Percentiles rank a stretch among this genome's conserved stretches.
phyloP scores from a whole-genome alignment of 2,329 filamentous ascomycete genomes.

The Hirsutella rhossiliensis region DNA sequence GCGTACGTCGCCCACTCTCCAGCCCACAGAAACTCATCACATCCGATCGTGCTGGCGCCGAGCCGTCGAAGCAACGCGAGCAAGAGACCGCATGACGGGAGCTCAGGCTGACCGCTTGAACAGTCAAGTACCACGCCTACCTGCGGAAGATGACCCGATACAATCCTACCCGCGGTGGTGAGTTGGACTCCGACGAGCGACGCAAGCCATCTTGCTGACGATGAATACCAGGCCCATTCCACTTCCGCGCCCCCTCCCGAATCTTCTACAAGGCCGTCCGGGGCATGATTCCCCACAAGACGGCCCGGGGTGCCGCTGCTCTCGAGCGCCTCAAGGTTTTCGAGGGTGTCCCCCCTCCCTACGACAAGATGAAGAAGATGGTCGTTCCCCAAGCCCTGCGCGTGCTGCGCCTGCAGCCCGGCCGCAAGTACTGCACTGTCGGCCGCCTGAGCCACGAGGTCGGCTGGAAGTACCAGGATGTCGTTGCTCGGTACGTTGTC shows the following conservation, averaged over 20 bases:
- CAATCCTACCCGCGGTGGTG: slow-evolving; percentile 98
- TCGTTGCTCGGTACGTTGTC: slow-evolving; percentile 83
- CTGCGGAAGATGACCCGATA: slow-evolving; percentile 99
- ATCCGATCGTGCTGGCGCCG: not conserved
- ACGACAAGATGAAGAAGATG: slow-evolving; percentile 99
- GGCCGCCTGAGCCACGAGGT: slow-evolving; percentile 97
- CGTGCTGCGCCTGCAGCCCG: slow-evolving; percentile 92
- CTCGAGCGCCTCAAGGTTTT: slow-evolving; percentile 99
- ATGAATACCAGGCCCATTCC: slow-evolving; percentile 70
- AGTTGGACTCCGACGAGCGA: slow-evolving; percentile 24
- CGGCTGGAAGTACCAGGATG: slow-evolving; percentile 99
- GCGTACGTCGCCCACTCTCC: slow-evolving; percentile 58
- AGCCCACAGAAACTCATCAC: not conserved
- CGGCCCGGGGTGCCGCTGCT: slow-evolving; percentile 88
- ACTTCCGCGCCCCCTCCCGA: slow-evolving; percentile 97
- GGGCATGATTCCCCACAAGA: slow-evolving; percentile 99
- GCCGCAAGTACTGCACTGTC: slow-evolving; percentile 99
- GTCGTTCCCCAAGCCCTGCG: slow-evolving; percentile 97
- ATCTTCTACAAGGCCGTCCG: slow-evolving; percentile 99
- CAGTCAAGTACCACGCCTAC: slow-evolving; percentile 99
- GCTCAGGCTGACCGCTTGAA: slow-evolving; percentile 13
- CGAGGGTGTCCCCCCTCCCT: slow-evolving; percentile 96
- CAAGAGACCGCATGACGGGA: not conserved
- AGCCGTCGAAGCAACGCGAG: not conserved
- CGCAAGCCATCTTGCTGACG: slow-evolving; percentile 22